phyloP scores from a whole-genome alignment of 225 moss, liverwort and hornwort genomes.

The Physcomitrium patens region DNA sequence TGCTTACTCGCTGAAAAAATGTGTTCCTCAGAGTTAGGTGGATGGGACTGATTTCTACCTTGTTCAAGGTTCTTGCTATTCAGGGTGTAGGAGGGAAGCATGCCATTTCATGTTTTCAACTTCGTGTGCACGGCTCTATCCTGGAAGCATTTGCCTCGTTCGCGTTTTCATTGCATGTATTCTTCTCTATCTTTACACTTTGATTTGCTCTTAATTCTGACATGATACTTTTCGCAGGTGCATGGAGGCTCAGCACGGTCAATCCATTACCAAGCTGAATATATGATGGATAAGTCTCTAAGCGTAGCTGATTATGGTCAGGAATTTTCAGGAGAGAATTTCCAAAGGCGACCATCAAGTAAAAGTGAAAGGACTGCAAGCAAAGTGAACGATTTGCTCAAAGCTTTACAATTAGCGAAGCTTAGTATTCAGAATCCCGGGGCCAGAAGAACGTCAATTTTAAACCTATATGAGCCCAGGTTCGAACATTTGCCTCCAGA shows the following conservation, averaged over 20 bases:
- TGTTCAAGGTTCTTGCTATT: not conserved
- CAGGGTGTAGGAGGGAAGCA: not conserved
- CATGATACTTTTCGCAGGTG: constrained; percentile 3
- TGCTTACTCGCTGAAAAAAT: not conserved
- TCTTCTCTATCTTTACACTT: not conserved
- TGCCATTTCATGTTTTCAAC: not conserved
- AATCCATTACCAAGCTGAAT: constrained; percentile 30
- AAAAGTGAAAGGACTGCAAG: constrained; percentile 30
- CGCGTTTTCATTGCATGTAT: not conserved
- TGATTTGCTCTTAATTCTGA: not conserved
- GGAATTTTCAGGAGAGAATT: constrained; percentile 21
- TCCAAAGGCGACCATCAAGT: constrained; percentile 18
- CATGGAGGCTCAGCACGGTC: constrained; percentile 35
- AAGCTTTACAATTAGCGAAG: constrained; percentile 52
- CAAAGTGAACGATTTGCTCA: constrained; percentile 51
- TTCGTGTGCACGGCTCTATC: not conserved
- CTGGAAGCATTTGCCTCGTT: not conserved
- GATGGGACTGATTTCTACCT: not conserved
- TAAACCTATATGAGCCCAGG: constrained; percentile 41
- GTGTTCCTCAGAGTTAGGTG: not conserved
- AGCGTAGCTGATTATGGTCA: constrained; percentile 18
- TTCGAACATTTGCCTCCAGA: constrained; percentile 14
- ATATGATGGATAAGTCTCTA: constrained; percentile 23
- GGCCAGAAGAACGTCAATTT: constrained; percentile 25
- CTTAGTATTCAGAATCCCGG: constrained; percentile 42